Evolutionary conservation across 2,329 filamentous ascomycete species (phyloP).

Genomic region (Pseudogymnoascus sp.): DNA sequence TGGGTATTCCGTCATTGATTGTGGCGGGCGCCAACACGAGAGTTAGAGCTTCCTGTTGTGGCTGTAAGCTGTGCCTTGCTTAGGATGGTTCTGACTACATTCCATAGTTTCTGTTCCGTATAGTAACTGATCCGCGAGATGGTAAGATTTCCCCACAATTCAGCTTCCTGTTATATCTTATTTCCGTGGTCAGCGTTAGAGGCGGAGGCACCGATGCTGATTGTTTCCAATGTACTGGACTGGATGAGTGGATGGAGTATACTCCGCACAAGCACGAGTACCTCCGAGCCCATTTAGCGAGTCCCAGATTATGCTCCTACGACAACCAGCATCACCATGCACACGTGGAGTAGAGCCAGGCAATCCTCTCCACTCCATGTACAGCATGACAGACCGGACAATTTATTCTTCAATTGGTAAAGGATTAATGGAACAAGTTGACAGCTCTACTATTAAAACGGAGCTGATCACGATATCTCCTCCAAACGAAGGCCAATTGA

Average conservation of each 20-base stretch:
- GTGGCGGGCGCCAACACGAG: slow-evolving; percentile 7
- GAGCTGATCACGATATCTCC: neutral
- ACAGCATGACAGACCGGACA: neutral
- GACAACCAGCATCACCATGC: neutral
- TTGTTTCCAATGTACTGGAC: neutral
- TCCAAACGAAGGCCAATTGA: neutral
- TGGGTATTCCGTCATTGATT: slow-evolving; percentile 6
- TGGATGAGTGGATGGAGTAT: neutral
- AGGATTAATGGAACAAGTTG: neutral
- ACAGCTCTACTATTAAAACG: neutral
- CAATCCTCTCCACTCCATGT: neutral
- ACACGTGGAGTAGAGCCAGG: slow-evolving; percentile 3
- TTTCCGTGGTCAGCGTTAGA: slow-evolving; percentile 6
- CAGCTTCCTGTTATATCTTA: slow-evolving; percentile 4
- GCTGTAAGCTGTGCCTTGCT: slow-evolving; percentile 4
- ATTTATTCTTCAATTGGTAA: slow-evolving; percentile 10
- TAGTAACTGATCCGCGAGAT: slow-evolving; percentile 1
- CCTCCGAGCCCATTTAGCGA: neutral
- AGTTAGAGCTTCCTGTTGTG: neutral
- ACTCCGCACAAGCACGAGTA: slow-evolving; percentile 1
- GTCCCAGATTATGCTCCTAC: slow-evolving; percentile 5
- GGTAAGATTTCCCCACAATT: slow-evolving; percentile 1
- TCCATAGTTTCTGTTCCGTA: neutral
- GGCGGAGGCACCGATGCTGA: slow-evolving; percentile 11
- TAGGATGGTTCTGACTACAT: neutral